Conservation (phyloP, 345 rosid genomes). For the Corchorus capsularis region DNA sequence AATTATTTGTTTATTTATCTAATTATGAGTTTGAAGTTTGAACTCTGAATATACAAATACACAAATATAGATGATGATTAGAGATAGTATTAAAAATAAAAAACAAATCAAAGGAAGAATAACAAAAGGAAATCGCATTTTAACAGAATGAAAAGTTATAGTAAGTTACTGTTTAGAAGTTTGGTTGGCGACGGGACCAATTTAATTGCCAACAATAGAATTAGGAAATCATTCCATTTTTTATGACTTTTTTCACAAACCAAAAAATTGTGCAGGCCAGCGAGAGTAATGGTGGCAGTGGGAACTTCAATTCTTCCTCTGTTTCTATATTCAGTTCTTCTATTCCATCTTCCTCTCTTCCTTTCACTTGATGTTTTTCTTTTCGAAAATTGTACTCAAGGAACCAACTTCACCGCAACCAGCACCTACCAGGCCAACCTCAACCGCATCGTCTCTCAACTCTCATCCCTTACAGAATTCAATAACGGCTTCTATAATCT, state of each 20-base stretch:
- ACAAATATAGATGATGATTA: too few relatives aligned
- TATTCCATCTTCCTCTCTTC: not conserved
- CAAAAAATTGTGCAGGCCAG: not conserved
- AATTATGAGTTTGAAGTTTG: too few relatives aligned
- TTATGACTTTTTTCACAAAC: not conserved
- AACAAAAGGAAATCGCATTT: too few relatives aligned
- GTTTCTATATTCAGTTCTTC: not conserved
- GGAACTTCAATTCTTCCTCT: not conserved
- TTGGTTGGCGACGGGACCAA: too few relatives aligned
- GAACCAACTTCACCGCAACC: not conserved
- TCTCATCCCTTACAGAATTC: constrained; percentile 1
- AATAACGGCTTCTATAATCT: constrained; percentile 28
- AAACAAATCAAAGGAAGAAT: too few relatives aligned
- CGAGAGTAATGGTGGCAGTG: not conserved
- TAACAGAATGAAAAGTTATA: too few relatives aligned
- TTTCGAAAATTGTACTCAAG: not conserved
- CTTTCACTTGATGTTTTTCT: not conserved
- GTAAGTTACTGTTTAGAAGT: too few relatives aligned
- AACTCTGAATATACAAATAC: too few relatives aligned
- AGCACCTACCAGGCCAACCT: constrained; percentile 28
- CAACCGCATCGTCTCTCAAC: constrained; percentile 19
- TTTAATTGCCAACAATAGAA: too few relatives aligned
- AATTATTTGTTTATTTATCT: too few relatives aligned
- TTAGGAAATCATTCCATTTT: too few relatives aligned
- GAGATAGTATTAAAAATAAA: too few relatives aligned